These are phyloP conservation scores for Globisporangium perplexum DNA, from an alignment of 352 stramenopile species.

Conservation along the genomic window DNA sequence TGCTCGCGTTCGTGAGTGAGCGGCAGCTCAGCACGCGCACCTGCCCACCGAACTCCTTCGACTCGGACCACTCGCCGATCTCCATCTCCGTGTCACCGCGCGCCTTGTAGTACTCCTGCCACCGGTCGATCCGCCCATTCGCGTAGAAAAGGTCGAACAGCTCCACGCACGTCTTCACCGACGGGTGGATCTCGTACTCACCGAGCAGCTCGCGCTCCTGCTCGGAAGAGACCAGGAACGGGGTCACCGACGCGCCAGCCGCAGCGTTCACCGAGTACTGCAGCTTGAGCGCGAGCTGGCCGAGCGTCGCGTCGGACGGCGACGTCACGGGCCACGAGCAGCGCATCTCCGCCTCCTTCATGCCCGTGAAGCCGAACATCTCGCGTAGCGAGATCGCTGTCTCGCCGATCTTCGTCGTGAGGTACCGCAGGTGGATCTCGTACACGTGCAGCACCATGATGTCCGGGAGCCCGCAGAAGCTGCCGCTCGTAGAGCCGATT, in stretches of 20 bases:
- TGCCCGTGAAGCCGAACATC: slow-evolving; percentile 65
- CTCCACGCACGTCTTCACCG: slow-evolving; percentile 38
- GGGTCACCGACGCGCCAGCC: slow-evolving; percentile 30
- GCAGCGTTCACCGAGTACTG: slow-evolving; percentile 60
- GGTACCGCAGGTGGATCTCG: slow-evolving; percentile 76
- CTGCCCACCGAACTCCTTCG: slow-evolving; percentile 64
- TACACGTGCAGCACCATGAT: slow-evolving; percentile 81
- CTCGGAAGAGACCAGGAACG: slow-evolving; percentile 68
- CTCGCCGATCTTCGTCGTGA: slow-evolving; percentile 82
- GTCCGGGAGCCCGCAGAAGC: slow-evolving; percentile 69
- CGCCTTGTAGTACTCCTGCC: slow-evolving; percentile 60
- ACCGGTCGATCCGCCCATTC: slow-evolving; percentile 36
- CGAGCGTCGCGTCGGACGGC: slow-evolving; percentile 54
- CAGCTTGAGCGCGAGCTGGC: slow-evolving; percentile 61
- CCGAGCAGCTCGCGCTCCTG: slow-evolving; percentile 60
- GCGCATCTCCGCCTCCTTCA: slow-evolving; percentile 46
- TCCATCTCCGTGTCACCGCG: slow-evolving; percentile 75
- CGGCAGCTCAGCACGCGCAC: slow-evolving; percentile 59
- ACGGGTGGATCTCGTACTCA: slow-evolving; percentile 58
- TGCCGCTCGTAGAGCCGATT: slow-evolving; percentile 48
- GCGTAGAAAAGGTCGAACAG: slow-evolving; percentile 72
- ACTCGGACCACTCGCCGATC: slow-evolving; percentile 52
- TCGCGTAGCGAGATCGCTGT: slow-evolving; percentile 70
- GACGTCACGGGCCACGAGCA: slow-evolving; percentile 75
- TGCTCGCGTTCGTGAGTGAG: slow-evolving; percentile 75